Evolutionary conservation across 192 early-diverging fungal genomes (phyloP).

Genomic region (Spizellomyces sp.): DNA sequence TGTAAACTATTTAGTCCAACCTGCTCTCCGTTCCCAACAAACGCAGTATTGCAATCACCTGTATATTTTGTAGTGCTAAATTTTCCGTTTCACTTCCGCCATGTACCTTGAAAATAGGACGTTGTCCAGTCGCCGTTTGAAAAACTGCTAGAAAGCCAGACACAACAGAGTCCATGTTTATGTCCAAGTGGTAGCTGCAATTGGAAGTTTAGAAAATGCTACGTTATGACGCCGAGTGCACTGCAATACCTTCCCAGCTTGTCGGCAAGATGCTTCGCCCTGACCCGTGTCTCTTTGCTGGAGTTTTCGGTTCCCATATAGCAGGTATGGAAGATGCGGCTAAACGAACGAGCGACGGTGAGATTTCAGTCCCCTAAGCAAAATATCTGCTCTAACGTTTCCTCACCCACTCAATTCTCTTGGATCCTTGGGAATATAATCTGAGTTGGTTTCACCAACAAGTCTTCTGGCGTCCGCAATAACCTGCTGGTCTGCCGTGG

Average conservation of each 20-base stretch:
- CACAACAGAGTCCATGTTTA: slow-evolving; percentile 87
- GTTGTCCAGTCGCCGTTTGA: slow-evolving; percentile 67
- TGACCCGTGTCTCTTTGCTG: slow-evolving; percentile 73
- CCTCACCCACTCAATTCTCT: slow-evolving; percentile 76
- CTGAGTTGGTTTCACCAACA: slow-evolving; percentile 55
- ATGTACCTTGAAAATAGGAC: slow-evolving; percentile 77
- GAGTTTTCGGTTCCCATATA: slow-evolving; percentile 98
- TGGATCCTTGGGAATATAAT: slow-evolving; percentile 76
- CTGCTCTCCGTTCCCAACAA: too few species aligned
- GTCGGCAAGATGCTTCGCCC: slow-evolving; percentile 80
- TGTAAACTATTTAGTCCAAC: neutral
- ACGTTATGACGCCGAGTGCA: neutral
- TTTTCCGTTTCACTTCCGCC: slow-evolving; percentile 89
- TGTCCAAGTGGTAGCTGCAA: slow-evolving; percentile 82
- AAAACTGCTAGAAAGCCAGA: slow-evolving; percentile 77
- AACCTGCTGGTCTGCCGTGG: slow-evolving; percentile 59
- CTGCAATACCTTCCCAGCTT: slow-evolving; percentile 67
- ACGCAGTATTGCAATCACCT: slow-evolving; percentile 40
- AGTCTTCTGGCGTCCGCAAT: slow-evolving; percentile 70
- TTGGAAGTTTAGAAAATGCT: neutral
- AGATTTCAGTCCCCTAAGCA: neutral
- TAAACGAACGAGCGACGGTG: neutral
- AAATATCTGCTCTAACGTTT: neutral
- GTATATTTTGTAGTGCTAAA: slow-evolving; percentile 95
- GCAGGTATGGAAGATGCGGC: slow-evolving; percentile 87